Evolutionary conservation across 331 rosid genomes (phyloP).

Genomic region (Rosa hybrid): DNA sequence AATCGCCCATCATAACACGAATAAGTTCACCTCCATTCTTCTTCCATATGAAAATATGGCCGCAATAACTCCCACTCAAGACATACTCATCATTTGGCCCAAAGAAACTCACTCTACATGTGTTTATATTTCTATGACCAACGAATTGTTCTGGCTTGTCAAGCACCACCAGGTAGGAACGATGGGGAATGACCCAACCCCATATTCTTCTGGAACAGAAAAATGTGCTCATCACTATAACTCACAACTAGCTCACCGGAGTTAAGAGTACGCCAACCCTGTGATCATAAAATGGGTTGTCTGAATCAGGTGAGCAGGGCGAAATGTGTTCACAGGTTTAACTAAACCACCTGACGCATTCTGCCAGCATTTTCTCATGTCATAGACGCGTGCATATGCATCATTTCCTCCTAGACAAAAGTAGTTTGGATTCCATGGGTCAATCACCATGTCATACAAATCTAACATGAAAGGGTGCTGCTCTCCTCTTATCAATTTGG

Average conservation of each 20-base stretch:
- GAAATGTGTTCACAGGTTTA: background rate
- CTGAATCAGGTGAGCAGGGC: background rate
- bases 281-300: background rate
- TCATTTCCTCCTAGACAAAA: background rate
- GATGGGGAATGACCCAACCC: background rate
- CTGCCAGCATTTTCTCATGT: background rate
- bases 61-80: conserved; percentile 49
- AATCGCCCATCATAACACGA: conserved; percentile 49
- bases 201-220: background rate
- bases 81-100: conserved; percentile 54
- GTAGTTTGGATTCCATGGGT: background rate
- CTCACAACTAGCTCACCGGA: background rate
- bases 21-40: conserved; percentile 48
- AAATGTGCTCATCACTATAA: background rate
- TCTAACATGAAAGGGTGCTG: background rate
- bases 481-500: background rate
- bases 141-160: background rate
- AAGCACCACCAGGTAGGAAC: background rate
- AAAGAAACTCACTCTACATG: conserved; percentile 37
- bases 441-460: background rate
- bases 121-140: background rate
- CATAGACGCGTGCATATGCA: background rate
- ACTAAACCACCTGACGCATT: background rate
- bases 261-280: background rate
- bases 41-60: conserved; percentile 56